A percentile compares a stretch with the other conserved stretches of the same genome.
Evolutionary conservation across 2,329 filamentous ascomycete species (phyloP).

Genomic region (Fusarium sp.): DNA sequence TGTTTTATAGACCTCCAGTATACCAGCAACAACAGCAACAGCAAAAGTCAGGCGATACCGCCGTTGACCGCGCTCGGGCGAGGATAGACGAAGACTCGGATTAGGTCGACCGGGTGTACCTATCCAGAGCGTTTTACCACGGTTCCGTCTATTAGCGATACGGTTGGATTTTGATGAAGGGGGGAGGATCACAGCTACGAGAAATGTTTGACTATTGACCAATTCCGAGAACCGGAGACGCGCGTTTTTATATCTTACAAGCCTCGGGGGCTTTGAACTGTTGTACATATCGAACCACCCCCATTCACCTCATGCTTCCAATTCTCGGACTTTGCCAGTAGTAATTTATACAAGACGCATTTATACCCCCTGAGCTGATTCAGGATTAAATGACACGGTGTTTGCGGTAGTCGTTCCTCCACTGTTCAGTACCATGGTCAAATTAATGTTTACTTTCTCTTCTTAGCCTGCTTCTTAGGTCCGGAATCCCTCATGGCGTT

Average conservation of each 20-base stretch:
- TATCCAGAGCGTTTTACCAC: conserved; percentile 29
- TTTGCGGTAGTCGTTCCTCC: conserved; percentile 1
- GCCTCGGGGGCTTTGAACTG: conserved; percentile 50
- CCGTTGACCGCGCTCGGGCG: conserved; percentile 71
- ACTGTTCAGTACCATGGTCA: conserved; percentile 11
- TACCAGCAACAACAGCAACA: conserved; percentile 63
- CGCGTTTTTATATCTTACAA: conserved; percentile 56
- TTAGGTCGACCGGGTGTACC: conserved; percentile 52
- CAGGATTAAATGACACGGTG: neutral
- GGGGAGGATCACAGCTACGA: conserved; percentile 21
- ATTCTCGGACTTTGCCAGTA: conserved; percentile 28
- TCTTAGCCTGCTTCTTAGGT: conserved; percentile 61
- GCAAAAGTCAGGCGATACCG: conserved; percentile 70
- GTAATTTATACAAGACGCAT: conserved; percentile 44
- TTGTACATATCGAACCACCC: conserved; percentile 54
- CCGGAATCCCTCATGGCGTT: conserved; percentile 54
- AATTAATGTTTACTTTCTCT: conserved; percentile 60
- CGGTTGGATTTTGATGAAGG: conserved; percentile 14
- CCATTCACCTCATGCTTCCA: conserved; percentile 38
- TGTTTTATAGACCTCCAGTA: conserved; percentile 76
- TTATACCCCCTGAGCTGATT: conserved; percentile 17
- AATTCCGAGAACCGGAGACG: conserved; percentile 47
- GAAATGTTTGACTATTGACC: conserved; percentile 40
- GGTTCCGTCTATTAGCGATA: conserved; percentile 30
- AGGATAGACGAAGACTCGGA: conserved; percentile 74